Evolutionary conservation across 2,329 filamentous ascomycete species (phyloP), one percentile per base, ranked within the genome.

Genomic region (Ceratocystis lukuohia): DNA sequence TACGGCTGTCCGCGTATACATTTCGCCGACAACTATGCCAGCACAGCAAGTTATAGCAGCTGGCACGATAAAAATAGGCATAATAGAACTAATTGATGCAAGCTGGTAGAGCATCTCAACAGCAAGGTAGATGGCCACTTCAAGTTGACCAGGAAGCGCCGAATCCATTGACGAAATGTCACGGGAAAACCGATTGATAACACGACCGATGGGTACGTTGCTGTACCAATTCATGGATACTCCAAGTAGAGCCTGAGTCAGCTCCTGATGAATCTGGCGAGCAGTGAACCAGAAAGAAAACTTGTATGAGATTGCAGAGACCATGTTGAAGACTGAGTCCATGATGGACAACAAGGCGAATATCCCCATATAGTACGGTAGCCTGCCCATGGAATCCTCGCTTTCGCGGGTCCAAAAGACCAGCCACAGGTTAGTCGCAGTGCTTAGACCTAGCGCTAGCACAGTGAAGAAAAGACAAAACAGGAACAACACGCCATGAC

Each of bases 161-260:
- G 76, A 78, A 69, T 84, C 82, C 64, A 84, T 76, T 0, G 81
- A 82, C n/a, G 77, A 76, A 71, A 83, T 82, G 68, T 84, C 82
- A 45, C 81, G 80, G 0, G 80, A 80, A 69, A 84, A 82, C 12
- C 82, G 78, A 70, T 83, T 83, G 65, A 80, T 77, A 66, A 82
- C 77, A 50, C 81, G 77, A 12, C 81, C 79, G 17, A 81, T 76
- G 0, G 82, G 78, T 1, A 81, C 77, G 61, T 79, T 73, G 71
- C 82, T 82, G 70, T 81, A 84, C 82, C 82, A 85, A 3, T 79
- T 78, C 8, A 84, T 74, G 0, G 82, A 79, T 2, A 82, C 82
- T 28, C 76, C 75, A 74, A 85, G 76, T 20, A 84, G 75, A 20
- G 80, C 77, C 12, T 74, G 75, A 57, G 84, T 79, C 64, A 84